A percentile compares a stretch with the other conserved stretches of the same genome.
phyloP scores from a whole-genome alignment of 2,329 filamentous ascomycete genomes.

The Elsinoe ampelina region DNA sequence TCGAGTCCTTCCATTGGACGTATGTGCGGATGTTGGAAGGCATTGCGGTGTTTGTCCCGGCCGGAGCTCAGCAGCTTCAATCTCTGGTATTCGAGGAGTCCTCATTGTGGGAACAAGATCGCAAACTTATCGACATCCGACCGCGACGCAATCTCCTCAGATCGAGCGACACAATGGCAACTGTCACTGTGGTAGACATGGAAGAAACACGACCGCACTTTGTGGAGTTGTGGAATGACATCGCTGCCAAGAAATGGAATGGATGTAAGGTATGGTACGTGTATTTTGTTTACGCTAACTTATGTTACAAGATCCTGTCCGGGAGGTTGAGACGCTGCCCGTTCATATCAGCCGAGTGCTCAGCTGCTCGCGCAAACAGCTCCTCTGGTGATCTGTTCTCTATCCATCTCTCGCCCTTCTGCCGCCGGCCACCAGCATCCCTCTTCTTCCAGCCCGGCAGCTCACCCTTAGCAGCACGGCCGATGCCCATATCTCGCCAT shows the following conservation, averaged over 20 bases:
- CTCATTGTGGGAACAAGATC: background rate
- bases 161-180: background rate
- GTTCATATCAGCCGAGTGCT: background rate
- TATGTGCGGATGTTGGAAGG: conserved; percentile 82
- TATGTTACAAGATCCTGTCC: conserved; percentile 10
- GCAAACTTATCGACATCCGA: background rate
- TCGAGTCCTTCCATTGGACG: conserved; percentile 87
- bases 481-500: conserved; percentile 40
- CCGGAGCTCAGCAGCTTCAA: conserved; percentile 9
- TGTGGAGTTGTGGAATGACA: conserved; percentile 3
- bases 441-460: conserved; percentile 15
- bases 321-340: background rate
- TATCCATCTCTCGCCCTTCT: conserved; percentile 16
- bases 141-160: background rate
- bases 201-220: background rate
- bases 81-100: background rate
- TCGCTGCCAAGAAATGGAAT: background rate
- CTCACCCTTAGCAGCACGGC: conserved; percentile 14
- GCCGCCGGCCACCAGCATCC: background rate
- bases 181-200: background rate
- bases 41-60: conserved; percentile 3
- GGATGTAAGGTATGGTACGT: background rate
- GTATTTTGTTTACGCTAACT: background rate
- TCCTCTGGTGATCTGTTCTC: conserved; percentile 13
- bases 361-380: conserved; percentile 9